Base-by-base conservation (phyloP, 225 moss, liverwort and hornwort genomes). In the Straminergon stramineum region DNA sequence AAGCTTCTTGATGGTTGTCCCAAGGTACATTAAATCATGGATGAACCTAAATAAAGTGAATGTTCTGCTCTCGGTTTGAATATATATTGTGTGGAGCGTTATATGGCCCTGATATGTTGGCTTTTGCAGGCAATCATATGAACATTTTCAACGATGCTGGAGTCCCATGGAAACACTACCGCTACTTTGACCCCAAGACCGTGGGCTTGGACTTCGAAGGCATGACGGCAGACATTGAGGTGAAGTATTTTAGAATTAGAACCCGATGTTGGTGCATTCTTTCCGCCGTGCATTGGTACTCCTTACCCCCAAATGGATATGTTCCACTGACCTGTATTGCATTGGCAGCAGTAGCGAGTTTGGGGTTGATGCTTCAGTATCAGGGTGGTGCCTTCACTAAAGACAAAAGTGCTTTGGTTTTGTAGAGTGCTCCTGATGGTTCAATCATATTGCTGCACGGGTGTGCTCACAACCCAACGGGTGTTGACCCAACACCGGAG, bases 381-480 rank as follows among this genome's bases (percentile, higher is more conserved):
- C 17, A 20, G 28, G 58, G 60, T 41, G n/a, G 37, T 88, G 48
- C 18, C 45, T 78, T 81, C 7, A 65, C 13, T 92, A 24, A 89
- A 62, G 77, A 69, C 30, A 18, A 20, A n/a, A 41, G 35, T 57
- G 23, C 56, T 61, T 79, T 61, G 67, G 35, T 84, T 84, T 87
- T 92, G 84, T 88, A 97, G 97, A 95, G 88, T 84, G 97, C 97
- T 52, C 97, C 97, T n/a, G 91, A 89, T 81, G 96, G 97, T 86
- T 95, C 98, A 66, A 91, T 97, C 80, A 95, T 98, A 41, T 90
- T 98, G 79, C 88, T 98, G 87, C 98, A 97, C 69, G 97, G 96
- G 19, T 98, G 98, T 91, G 98, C 98, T 55, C 98, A 98, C 92
- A 98, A 98, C 90, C 98, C 97, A 67, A 97, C 96, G 56, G 97